A percentile compares a stretch with the other conserved stretches of the same genome.
Evolutionary conservation across 2,329 filamentous ascomycete species (phyloP).

Genomic region (Xylariaceae sp.): DNA sequence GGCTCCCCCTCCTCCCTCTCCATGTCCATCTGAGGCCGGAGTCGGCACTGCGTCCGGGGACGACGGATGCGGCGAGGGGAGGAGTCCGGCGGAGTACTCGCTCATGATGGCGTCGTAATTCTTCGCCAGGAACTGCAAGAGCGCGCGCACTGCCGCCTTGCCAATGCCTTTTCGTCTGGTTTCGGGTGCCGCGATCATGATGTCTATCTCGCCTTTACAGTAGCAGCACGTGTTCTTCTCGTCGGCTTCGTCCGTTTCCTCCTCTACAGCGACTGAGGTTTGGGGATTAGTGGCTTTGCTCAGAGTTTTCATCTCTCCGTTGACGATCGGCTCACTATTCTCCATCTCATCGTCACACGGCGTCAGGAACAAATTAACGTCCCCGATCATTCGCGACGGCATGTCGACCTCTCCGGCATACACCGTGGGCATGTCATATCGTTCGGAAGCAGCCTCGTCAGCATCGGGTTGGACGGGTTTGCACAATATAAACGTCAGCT

Average conservation of each 20-base stretch:
- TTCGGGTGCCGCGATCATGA: conserved; percentile 40
- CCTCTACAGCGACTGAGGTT: too few relatives aligned
- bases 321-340: conserved; percentile 36
- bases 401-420: conserved; percentile 57
- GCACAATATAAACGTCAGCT: conserved; percentile 90
- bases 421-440: conserved; percentile 34
- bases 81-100: conserved; percentile 53
- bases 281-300: too few relatives aligned
- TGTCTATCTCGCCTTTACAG: conserved; percentile 40
- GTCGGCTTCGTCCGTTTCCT: too few relatives aligned
- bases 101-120: conserved; percentile 60
- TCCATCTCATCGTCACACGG: conserved; percentile 56
- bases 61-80: too few relatives aligned
- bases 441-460: too few relatives aligned
- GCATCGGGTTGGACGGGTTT: neutral
- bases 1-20: conserved; percentile 11
- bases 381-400: conserved; percentile 68
- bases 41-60: neutral
- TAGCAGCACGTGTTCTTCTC: conserved; percentile 1
- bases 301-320: conserved; percentile 43
- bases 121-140: conserved; percentile 70
- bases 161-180: conserved; percentile 36
- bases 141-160: conserved; percentile 61
- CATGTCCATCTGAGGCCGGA: neutral
- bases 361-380: conserved; percentile 82